Base-by-base conservation (phyloP, 495 filamentous ascomycete species). In the Neurospora sp. region DNA sequence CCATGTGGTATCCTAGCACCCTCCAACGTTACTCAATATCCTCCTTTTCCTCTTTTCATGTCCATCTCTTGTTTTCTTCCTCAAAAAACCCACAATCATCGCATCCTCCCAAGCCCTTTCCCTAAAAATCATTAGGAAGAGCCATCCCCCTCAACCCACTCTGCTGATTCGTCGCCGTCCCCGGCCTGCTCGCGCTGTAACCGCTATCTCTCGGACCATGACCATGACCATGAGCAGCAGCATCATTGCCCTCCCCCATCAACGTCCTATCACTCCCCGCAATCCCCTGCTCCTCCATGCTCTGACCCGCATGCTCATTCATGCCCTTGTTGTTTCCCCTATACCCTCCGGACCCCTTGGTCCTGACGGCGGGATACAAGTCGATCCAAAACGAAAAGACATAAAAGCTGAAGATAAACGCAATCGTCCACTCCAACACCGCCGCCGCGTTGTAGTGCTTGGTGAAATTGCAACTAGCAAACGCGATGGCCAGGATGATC, bases 391-490 rank as follows among this genome's bases (percentile, higher is more conserved):
- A 98, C 45, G 92, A 94, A 68, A 97, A 87, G 53, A 97, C 84
- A 80, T 96, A 98, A 77, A 93, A 91, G 10, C 91, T 94, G 83
- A 97, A 99, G 74, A 98, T 85, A 76, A 98, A 90, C 31, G 94
- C 90, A 74, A 99, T 91, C 70, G 90, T 74, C 94, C 94, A 98
- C 78, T 86, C 85, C 40, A 93, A 78, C 18, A 91, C 83, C 0
- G 90, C 90, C 18, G 85, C 89, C 2, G 82, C 73, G 79, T 92
- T 88, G 73, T 86, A 84, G 70, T 82, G 73, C 1, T 69, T 27
- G n/a, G 71, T 78, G 45, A 81, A 82, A 38, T 78, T 83, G 74
- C 82, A 82, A 4, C 83, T 76, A 4, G 84, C 85, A 74, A 92
- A 91, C 53, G 81, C 88, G 79, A 94, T 88, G 1, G 92, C 92